A percentile compares a stretch with the other conserved stretches of the same genome.
Conservation (phyloP, 768 basidiomycete genomes). For the Collybia nuda region DNA sequence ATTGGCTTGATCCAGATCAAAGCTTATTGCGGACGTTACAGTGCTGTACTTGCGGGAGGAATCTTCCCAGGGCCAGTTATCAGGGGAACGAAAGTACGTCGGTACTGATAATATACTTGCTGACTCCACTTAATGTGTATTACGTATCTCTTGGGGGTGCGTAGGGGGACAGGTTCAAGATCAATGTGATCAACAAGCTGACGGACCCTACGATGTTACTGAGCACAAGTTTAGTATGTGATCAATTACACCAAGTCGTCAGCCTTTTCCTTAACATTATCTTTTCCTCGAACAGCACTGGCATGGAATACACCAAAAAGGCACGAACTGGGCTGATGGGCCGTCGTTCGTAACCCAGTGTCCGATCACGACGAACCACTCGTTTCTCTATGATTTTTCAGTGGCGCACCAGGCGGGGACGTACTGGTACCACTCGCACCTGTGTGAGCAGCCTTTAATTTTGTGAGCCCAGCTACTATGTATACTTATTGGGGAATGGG, state of each 20-base stretch:
- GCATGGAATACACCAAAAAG: constrained; percentile 40
- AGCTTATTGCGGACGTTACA: too few species aligned
- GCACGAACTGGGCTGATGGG: constrained; percentile 40
- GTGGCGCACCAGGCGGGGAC: constrained; percentile 16
- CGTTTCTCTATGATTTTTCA: constrained; percentile 33
- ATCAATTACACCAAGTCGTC: not conserved
- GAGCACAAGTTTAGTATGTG: constrained; percentile 16
- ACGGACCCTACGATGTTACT: constrained; percentile 25
- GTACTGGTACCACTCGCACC: constrained; percentile 22
- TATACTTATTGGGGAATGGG: too few species aligned
- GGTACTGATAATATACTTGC: constrained; percentile 7
- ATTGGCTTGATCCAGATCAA: too few species aligned
- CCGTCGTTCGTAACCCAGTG: constrained; percentile 33
- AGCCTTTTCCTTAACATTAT: not conserved
- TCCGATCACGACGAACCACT: constrained; percentile 30
- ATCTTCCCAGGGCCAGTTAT: constrained; percentile 1
- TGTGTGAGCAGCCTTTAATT: constrained; percentile 12
- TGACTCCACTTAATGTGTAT: constrained; percentile 8
- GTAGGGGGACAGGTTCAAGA: not conserved
- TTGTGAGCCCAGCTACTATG: too few species aligned
- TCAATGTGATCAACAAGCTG: not conserved
- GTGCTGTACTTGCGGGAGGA: not conserved
- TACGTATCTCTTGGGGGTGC: too few species aligned
- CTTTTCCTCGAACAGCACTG: constrained; percentile 27
- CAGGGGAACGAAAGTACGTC: not conserved